Conservation (phyloP, 148 eudicot species). For the Rhododendron henanense region DNA sequence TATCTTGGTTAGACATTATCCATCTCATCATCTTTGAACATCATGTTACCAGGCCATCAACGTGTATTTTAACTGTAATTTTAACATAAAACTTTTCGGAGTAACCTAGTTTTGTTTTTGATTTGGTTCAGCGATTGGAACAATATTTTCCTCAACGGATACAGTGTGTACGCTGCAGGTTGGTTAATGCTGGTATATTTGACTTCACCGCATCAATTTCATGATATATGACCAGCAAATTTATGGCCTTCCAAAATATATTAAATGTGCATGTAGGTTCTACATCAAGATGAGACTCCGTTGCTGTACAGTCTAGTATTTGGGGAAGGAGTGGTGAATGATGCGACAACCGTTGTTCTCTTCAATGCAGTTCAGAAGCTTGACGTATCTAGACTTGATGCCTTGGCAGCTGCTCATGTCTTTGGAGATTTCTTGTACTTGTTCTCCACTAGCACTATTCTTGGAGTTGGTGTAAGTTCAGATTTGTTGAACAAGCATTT, state of each 20-base stretch:
- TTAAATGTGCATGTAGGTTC: slow-evolving; percentile 40
- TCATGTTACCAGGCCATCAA: background rate
- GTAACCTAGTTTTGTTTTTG: slow-evolving; percentile 7
- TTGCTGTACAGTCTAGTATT: slow-evolving; percentile 88
- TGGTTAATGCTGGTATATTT: slow-evolving; percentile 12
- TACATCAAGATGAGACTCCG: slow-evolving; percentile 95
- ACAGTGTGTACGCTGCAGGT: slow-evolving; percentile 99
- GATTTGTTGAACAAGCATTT: background rate
- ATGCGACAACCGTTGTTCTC: slow-evolving; percentile 95
- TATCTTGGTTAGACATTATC: slow-evolving; percentile 53
- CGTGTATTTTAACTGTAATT: background rate
- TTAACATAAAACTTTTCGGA: background rate
- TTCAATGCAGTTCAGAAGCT: slow-evolving; percentile 94
- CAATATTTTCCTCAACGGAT: slow-evolving; percentile 94
- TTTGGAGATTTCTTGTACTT: slow-evolving; percentile 73
- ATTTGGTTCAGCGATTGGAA: slow-evolving; percentile 66
- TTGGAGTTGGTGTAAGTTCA: slow-evolving; percentile 72
- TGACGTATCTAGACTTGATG: slow-evolving; percentile 50
- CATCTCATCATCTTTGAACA: background rate
- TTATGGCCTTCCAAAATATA: background rate
- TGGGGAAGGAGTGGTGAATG: slow-evolving; percentile 98
- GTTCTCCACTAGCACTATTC: slow-evolving; percentile 75
- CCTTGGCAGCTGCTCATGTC: slow-evolving; percentile 49
- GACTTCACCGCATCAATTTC: background rate
- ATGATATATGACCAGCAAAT: background rate